Base-by-base conservation (phyloP, 2,329 filamentous ascomycete genomes). In the Colletotrichum tanaceti region DNA sequence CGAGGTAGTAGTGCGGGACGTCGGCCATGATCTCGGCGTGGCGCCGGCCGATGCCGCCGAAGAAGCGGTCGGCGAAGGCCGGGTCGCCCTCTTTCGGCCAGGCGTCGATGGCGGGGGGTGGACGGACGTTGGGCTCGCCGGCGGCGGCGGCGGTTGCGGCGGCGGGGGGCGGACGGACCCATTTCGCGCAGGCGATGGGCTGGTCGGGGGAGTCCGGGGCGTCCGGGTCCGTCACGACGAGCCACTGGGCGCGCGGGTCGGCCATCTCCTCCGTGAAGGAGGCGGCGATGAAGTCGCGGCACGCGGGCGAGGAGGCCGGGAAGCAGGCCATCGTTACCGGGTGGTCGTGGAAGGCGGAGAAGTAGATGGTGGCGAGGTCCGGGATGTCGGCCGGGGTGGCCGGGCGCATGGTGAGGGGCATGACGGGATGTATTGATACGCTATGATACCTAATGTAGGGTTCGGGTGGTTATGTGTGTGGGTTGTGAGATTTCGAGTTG, bases 1-100 rank as follows among this genome's bases (percentile, higher is more conserved):
- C 84, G 11, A 88, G 76, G 70, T 81, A 83, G 77, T 81, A 84
- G 71, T 87, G 86, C 65, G 75, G 79, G n/a, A 75, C 78, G 4
- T 74, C 75, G 0, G 74, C 77, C 78, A 85, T 83, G 41, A 81
- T 74, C 50, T 74, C 73, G 16, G 72, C 71, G 44, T 82, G 81
- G 32, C 76, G 77, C 7, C 68, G 72, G 0, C 75, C 72, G 62
- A 85, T 72, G 0, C 74, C 74, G 0, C 75, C 75, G 57, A 85
- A 84, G 73, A 85, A 85, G 2, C 73, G 65, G 14, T 76, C 72
- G 0, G 79, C 82, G 9, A 82, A 72, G 1, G 60, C 73, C 2
- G 72, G 70, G 57, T 83, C 75, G 10, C 78, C 80, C 14, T 79
- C 80, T 38, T 75, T 70, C 0, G 84, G 82, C 80, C 80, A 86